Evolutionary conservation across 192 early-diverging fungal genomes (phyloP).

Genomic region (Backusella tarrabulga): DNA sequence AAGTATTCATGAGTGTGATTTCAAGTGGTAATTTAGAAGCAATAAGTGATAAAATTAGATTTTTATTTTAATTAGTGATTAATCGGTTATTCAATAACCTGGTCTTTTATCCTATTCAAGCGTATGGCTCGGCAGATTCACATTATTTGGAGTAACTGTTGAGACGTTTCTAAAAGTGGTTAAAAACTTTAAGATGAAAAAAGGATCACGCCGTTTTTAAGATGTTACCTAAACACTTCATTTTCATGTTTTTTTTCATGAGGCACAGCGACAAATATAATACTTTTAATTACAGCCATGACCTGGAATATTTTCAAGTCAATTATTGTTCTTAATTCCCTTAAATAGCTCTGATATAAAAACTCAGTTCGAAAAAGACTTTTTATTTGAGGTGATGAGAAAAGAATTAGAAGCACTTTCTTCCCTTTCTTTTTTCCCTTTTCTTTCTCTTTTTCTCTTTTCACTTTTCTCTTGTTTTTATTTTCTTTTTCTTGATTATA

Average conservation of each 20-base stretch:
- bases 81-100: not conserved
- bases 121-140: not conserved
- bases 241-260: not conserved
- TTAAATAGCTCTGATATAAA: not conserved
- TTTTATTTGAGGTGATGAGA: conserved; percentile 2
- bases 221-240: not conserved
- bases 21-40: not conserved
- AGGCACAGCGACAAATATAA: not conserved
- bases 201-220: not conserved
- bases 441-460: not conserved
- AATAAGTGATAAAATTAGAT: not conserved
- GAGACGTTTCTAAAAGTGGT: not conserved
- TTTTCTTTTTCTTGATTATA: not conserved
- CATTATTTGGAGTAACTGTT: not conserved
- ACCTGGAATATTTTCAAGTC: not conserved
- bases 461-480: not conserved
- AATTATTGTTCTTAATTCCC: conserved; percentile 4
- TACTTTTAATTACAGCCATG: not conserved
- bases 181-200: not conserved
- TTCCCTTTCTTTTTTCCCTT: not conserved
- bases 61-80: not conserved
- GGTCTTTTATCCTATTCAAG: not conserved
- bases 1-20: not conserved
- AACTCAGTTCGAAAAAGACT: not conserved
- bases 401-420: not conserved